Evolutionary conservation across 2,329 filamentous ascomycete species (phyloP).

Genomic region (Fusarium stilboides): DNA sequence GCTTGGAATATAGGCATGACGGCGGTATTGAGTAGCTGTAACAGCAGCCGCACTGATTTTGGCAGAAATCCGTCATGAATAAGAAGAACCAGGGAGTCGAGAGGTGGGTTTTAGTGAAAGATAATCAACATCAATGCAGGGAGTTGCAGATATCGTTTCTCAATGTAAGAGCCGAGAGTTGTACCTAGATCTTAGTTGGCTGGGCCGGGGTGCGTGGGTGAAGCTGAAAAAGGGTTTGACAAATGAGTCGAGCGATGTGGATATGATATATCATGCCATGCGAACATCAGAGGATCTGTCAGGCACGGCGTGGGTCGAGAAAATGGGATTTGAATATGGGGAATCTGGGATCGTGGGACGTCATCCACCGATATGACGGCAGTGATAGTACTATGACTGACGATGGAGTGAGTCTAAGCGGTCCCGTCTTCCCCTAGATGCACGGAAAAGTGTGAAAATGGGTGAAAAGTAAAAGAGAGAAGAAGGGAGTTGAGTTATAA

Average conservation of each 20-base stretch:
- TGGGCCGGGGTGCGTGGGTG: slow-evolving; percentile 8
- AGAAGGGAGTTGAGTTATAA: background rate
- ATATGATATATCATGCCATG: slow-evolving; percentile 49
- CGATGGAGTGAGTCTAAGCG: slow-evolving; percentile 34
- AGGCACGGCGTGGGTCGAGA: slow-evolving; percentile 44
- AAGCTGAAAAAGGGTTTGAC: slow-evolving; percentile 15
- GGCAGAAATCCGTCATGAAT: slow-evolving; percentile 44
- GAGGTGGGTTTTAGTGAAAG: slow-evolving; percentile 10
- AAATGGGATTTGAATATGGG: slow-evolving; percentile 36
- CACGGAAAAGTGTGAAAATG: background rate
- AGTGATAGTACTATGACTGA: slow-evolving; percentile 22
- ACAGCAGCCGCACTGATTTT: slow-evolving; percentile 53
- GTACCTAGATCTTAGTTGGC: background rate
- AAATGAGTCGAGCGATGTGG: slow-evolving; percentile 38
- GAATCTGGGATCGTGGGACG: slow-evolving; percentile 49
- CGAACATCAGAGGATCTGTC: slow-evolving; percentile 28
- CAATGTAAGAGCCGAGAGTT: slow-evolving; percentile 1
- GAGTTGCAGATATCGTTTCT: slow-evolving; percentile 18
- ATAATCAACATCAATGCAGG: slow-evolving; percentile 24
- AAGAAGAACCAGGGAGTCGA: slow-evolving; percentile 7
- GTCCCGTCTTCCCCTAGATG: slow-evolving; percentile 28
- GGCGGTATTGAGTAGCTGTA: slow-evolving; percentile 46
- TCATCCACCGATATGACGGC: slow-evolving; percentile 50
- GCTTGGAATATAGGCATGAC: slow-evolving; percentile 73
- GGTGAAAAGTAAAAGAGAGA: background rate